Percentiles rank a stretch among this genome's conserved stretches.
phyloP scores from a whole-genome alignment of 805 yeast species.

The Kockiozyma suomiensis region DNA sequence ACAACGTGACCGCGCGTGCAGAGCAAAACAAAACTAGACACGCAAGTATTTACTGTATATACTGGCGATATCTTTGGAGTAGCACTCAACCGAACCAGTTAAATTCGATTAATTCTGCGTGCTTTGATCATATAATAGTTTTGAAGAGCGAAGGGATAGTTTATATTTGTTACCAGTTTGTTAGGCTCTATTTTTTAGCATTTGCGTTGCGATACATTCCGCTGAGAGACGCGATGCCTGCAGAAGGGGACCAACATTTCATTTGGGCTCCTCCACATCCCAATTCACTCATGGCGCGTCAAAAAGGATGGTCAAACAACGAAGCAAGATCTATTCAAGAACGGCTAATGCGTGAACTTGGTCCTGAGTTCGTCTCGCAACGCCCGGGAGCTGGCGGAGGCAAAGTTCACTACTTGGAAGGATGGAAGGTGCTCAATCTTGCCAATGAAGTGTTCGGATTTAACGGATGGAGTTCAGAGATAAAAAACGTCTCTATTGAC shows the following conservation, averaged over 20 bases:
- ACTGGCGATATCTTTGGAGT: too few species aligned
- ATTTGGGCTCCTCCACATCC: constrained; percentile 11
- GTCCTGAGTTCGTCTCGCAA: constrained; percentile 63
- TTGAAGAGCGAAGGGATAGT: too few species aligned
- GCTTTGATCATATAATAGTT: too few species aligned
- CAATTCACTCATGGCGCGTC: not conserved
- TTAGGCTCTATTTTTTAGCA: too few species aligned
- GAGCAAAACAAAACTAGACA: not conserved
- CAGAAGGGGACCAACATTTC: constrained; percentile 27
- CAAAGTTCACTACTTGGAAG: constrained; percentile 66
- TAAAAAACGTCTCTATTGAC: constrained; percentile 60
- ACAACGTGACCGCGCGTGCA: constrained; percentile 16
- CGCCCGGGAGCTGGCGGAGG: constrained; percentile 63
- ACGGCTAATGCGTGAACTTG: constrained; percentile 47
- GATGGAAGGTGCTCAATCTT: constrained; percentile 68
- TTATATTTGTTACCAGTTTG: too few species aligned
- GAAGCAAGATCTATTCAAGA: constrained; percentile 35
- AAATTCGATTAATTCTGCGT: too few species aligned
- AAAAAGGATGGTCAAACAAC: constrained; percentile 27
- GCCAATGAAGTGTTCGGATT: constrained; percentile 80
- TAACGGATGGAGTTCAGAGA: constrained; percentile 75
- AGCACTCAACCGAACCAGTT: too few species aligned
- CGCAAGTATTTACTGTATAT: not conserved
- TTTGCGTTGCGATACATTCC: too few species aligned
- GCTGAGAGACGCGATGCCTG: constrained; percentile 20